Base-by-base conservation (phyloP, 495 filamentous ascomycete species). In the Penicillium salamii region DNA sequence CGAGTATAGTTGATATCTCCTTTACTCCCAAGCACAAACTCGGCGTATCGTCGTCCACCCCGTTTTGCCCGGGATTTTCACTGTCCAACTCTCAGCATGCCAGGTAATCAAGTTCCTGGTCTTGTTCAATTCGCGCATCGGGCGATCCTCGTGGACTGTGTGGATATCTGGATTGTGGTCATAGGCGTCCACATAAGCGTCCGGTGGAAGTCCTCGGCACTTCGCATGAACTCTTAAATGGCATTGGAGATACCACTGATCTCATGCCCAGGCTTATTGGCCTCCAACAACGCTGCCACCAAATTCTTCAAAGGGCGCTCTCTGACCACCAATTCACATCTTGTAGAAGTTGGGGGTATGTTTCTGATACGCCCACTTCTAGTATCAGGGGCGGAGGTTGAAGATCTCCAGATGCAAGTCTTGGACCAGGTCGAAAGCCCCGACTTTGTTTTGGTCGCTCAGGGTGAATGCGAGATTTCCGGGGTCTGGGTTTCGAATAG, bases 1-100 rank as follows among this genome's bases (percentile, higher is more conserved):
- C 28, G 53, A 0, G 23, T 11, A 24, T 43, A 44, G 2, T n/a
- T 44, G 3, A 3, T 24, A 7, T 32, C 29, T 18, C 23, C 34
- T 34, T 45, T 42, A 32, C 42, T 50, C 0, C 66, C 74, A 8
- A 78, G 69, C 12, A 76, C 74, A 45, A 76, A 76, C 45, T 78
- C 74, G 31, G 76, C 63, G 42, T 75, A n/a, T n/a, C n/a, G n/a
- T n/a, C n/a, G n/a, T n/a, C n/a, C n/a, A n/a, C n/a, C n/a, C n/a
- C n/a, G n/a, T n/a, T n/a, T n/a, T n/a, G n/a, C n/a, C n/a, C n/a
- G n/a, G n/a, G n/a, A n/a, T n/a, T n/a, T n/a, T n/a, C n/a, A n/a
- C n/a, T n/a, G n/a, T n/a, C n/a, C n/a, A n/a, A n/a, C n/a, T n/a
- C n/a, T n/a, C n/a, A n/a, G n/a, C n/a, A n/a, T n/a, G n/a, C n/a